Evolutionary conservation across 2,329 filamentous ascomycete species (phyloP).

Genomic region (Ceratocystis harringtonii): DNA sequence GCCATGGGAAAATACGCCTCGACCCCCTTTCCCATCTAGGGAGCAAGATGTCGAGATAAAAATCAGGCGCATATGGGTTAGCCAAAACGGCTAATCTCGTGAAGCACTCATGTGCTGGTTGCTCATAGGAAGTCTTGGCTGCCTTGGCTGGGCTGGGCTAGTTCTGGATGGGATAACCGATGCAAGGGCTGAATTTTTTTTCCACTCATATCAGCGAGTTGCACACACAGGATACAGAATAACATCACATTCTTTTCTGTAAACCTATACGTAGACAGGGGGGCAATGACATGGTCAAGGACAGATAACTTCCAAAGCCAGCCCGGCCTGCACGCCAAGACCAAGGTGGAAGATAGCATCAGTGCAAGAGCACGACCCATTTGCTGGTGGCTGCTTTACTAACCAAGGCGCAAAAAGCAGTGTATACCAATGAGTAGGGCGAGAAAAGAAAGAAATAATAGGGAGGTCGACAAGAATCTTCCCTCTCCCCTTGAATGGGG

Average conservation of each 20-base stretch:
- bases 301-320: background rate
- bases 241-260: background rate
- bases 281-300: background rate
- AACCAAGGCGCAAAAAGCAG: background rate
- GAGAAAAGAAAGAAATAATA: background rate
- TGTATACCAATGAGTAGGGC: background rate
- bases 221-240: background rate
- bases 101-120: background rate
- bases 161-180: background rate
- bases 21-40: no score
- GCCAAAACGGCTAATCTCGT: background rate
- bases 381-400: background rate
- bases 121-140: background rate
- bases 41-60: background rate
- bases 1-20: no score
- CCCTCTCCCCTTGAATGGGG: background rate
- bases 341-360: background rate
- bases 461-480: background rate
- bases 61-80: background rate
- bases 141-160: no score
- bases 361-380: background rate
- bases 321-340: background rate
- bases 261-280: background rate
- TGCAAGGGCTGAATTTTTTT: slow-evolving; percentile 8
- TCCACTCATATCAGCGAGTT: background rate